Percentiles rank a stretch among this genome's conserved stretches.
Conservation (phyloP, 352 stramenopile species). For the Globisporangium rhizosaccharum region DNA sequence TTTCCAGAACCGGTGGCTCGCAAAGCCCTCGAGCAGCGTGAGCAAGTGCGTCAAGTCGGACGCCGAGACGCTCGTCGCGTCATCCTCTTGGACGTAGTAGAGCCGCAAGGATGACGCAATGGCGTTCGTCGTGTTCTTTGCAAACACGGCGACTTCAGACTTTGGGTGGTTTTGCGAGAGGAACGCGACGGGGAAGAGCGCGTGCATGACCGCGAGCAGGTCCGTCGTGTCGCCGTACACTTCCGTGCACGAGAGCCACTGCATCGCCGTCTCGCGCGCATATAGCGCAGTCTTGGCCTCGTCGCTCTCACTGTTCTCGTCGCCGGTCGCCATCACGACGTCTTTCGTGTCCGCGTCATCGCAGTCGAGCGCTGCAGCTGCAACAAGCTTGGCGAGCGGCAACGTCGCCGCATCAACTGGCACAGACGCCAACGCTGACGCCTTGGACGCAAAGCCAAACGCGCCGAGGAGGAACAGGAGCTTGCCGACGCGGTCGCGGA, state of each 20-base stretch:
- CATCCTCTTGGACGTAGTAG: conserved; percentile 6
- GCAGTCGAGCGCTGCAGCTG: conserved; percentile 6
- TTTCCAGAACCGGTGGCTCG: conserved; percentile 47
- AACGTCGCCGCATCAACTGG: conserved; percentile 10
- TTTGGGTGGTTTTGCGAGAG: conserved; percentile 65
- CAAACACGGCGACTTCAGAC: conserved; percentile 57
- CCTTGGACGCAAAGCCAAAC: conserved; percentile 8
- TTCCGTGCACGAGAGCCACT: conserved; percentile 55
- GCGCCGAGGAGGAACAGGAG: conserved; percentile 51
- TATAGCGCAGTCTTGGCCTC: conserved; percentile 24
- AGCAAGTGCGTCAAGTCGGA: conserved; percentile 26
- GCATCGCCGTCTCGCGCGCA: conserved; percentile 64
- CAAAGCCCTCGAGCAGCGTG: conserved; percentile 35
- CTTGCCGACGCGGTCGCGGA: conserved; percentile 53
- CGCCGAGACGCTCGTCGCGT: not conserved
- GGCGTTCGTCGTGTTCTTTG: conserved; percentile 52
- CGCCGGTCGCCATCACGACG: too few relatives aligned
- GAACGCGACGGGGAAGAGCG: conserved; percentile 60
- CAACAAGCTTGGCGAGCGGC: conserved; percentile 10
- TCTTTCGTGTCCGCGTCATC: not conserved
- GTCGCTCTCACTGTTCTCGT: conserved; percentile 3
- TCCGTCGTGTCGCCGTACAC: conserved; percentile 41
- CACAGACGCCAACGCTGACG: conserved; percentile 3
- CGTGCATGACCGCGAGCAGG: conserved; percentile 34
- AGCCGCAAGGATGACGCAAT: conserved; percentile 56